Evolutionary conservation across 2,329 filamentous ascomycete genomes (phyloP), one percentile per base, ranked within the genome.

Genomic region (Colletotrichum trifolii): DNA sequence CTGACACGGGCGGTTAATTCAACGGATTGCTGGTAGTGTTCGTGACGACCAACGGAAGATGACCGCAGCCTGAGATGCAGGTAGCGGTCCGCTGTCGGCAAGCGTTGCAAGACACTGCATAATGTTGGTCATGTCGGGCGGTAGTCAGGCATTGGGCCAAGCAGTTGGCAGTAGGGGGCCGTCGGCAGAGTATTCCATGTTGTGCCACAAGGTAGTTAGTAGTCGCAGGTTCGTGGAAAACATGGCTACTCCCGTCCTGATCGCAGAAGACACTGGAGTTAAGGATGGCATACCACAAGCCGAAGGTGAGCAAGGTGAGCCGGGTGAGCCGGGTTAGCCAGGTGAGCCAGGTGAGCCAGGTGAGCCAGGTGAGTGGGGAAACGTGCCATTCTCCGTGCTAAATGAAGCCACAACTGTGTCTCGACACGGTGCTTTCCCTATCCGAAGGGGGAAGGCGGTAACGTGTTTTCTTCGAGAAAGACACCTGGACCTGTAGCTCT

Each of bases 391-490:
- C 25, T 25, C 25, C 25, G 25, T 25, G 25, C 25, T 5, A 25
- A 25, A 25, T 4, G 25, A 25, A 36, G 2, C 1, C 1, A 0
- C 1, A 6, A 58, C 46, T 58, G 54, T 40, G 6, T 25, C 35
- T 3, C 7, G 4, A 43, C 46, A 58, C 56, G 13, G 57, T 60
- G 11, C 43, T 2, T 0, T 35, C 17, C 15, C 11, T 25, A 36
- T 7, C 12, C 48, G 13, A 13, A 57, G 56, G n/a, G 6, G 52
- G 58, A 66, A 63, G 63, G 63, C 63, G 63, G 63, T 66, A 40
- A 57, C 46, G 47, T 57, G 25, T 48, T 39, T 48, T 43, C 53
- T 25, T 53, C 10, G 47, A 66, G 63, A 66, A 25, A 66, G 63
- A 46, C 63, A 66, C 58, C 15, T 66, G 58, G 25, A 5, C 25